Percentiles rank a stretch among this genome's conserved stretches.
These are phyloP conservation scores for Suillus discolor DNA, from an alignment of 768 basidiomycete genomes.

Conservation along the genomic window DNA sequence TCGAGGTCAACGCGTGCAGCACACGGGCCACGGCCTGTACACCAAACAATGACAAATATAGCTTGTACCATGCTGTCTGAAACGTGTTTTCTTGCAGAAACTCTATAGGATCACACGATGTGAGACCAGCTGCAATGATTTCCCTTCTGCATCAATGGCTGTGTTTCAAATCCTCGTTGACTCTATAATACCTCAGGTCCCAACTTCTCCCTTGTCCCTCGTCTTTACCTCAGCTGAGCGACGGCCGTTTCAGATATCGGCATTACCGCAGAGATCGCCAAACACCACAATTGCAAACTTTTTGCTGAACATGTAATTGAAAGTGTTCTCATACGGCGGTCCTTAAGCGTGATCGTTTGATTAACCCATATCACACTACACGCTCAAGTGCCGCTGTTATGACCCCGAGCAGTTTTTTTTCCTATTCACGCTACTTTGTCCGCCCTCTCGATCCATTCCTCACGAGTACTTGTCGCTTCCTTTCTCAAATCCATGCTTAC, in stretches of 20 bases:
- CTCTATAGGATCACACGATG: background rate
- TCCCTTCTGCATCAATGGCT: background rate
- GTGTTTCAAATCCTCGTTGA: background rate
- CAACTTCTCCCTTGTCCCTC: background rate
- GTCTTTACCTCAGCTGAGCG: background rate
- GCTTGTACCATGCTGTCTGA: background rate
- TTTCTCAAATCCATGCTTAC: background rate
- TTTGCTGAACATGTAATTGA: background rate
- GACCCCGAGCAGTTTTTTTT: background rate
- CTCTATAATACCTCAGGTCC: background rate
- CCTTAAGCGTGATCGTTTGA: background rate
- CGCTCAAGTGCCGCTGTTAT: background rate
- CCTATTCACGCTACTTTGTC: background rate
- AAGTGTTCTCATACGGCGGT: background rate
- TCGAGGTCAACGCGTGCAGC: constrained; percentile 2
- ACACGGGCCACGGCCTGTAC: background rate
- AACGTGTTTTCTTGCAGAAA: background rate
- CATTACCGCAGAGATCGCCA: background rate
- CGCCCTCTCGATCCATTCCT: background rate
- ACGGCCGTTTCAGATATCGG: background rate
- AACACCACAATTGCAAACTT: background rate
- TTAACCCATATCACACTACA: background rate
- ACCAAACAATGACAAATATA: background rate
- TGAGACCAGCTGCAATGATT: too few relatives aligned
- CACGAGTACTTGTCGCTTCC: background rate